Conservation (phyloP, 345 rosid genomes). For the Toxicodendron radicans region DNA sequence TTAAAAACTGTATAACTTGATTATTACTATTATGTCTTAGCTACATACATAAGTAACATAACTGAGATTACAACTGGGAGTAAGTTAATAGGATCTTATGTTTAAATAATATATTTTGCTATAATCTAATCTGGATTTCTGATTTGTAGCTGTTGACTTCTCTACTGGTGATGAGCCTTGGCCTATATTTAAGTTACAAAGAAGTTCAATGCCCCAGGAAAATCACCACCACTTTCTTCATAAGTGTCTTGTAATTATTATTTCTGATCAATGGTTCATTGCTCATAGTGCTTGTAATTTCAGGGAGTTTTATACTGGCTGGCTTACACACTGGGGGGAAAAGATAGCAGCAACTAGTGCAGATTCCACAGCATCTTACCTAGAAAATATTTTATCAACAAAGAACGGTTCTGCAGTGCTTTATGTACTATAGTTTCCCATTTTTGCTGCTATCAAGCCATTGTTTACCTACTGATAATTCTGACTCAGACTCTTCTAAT, state of each 20-base stretch:
- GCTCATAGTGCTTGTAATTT: slow-evolving; percentile 20
- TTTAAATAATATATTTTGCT: too few species aligned
- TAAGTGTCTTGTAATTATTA: slow-evolving; percentile 33
- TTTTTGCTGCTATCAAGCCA: slow-evolving; percentile 3
- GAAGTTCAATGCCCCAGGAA: slow-evolving; percentile 88
- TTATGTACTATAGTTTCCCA: slow-evolving; percentile 43
- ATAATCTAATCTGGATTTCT: slow-evolving; percentile 13
- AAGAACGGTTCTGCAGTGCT: slow-evolving; percentile 92
- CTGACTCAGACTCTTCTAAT: slow-evolving; percentile 6
- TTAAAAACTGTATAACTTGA: too few species aligned
- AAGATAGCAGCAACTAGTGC: slow-evolving; percentile 66
- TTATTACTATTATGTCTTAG: too few species aligned
- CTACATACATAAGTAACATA: too few species aligned
- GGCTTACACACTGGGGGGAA: slow-evolving; percentile 99
- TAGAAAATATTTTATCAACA: slow-evolving; percentile 72
- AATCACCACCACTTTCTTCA: slow-evolving; percentile 92
- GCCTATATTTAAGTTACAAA: slow-evolving; percentile 85
- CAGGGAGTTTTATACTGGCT: slow-evolving; percentile 96
- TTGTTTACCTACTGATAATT: slow-evolving; percentile 11
- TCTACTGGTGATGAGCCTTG: slow-evolving; percentile 74
- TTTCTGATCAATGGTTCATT: slow-evolving; percentile 10
- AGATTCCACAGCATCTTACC: slow-evolving; percentile 60
- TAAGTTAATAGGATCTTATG: too few species aligned
- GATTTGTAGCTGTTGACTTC: slow-evolving; percentile 84
- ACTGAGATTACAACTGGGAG: too few species aligned